Conservation (phyloP, 2,329 filamentous ascomycete species). For the Pseudopithomyces chartarum region DNA sequence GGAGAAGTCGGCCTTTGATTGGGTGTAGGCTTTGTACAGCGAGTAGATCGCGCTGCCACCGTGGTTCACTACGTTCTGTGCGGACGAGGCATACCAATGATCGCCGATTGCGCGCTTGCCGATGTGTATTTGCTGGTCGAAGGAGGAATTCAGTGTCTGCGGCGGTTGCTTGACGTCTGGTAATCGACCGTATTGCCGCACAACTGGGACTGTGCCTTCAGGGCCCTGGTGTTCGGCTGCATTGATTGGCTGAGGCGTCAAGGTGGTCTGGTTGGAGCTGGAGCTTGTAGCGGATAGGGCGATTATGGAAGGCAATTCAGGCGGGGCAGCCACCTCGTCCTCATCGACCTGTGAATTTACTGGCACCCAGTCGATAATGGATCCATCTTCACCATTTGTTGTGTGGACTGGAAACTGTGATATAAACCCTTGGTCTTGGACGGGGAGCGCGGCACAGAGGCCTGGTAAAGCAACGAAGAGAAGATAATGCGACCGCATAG, state of each 20-base stretch:
- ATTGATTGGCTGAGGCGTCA: slow-evolving; percentile 6
- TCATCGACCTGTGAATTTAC: slow-evolving; percentile 11
- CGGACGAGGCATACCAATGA: slow-evolving; percentile 21
- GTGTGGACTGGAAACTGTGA: slow-evolving; percentile 8
- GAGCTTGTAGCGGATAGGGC: background rate
- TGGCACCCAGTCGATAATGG: slow-evolving; percentile 16
- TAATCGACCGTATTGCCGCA: slow-evolving; percentile 4
- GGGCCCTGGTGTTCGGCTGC: slow-evolving; percentile 10
- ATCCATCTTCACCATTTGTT: slow-evolving; percentile 12
- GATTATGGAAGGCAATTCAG: slow-evolving; percentile 9
- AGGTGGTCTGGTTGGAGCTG: slow-evolving; percentile 6
- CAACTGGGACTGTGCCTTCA: slow-evolving; percentile 15
- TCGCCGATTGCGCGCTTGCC: slow-evolving; percentile 13
- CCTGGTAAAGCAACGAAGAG: slow-evolving; percentile 3
- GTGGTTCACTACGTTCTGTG: slow-evolving; percentile 15
- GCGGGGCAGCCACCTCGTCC: slow-evolving; percentile 14
- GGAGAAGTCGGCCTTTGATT: slow-evolving; percentile 16
- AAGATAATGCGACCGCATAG: slow-evolving; percentile 7
- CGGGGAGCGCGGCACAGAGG: slow-evolving; percentile 4
- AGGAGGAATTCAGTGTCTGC: slow-evolving; percentile 4
- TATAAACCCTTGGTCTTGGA: slow-evolving; percentile 5
- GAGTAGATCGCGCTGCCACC: slow-evolving; percentile 18
- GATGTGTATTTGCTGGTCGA: slow-evolving; percentile 6
- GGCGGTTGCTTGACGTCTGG: background rate
- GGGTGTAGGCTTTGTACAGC: slow-evolving; percentile 18